Conservation (phyloP, 805 yeast species). For the Sungouiella thailandica region DNA sequence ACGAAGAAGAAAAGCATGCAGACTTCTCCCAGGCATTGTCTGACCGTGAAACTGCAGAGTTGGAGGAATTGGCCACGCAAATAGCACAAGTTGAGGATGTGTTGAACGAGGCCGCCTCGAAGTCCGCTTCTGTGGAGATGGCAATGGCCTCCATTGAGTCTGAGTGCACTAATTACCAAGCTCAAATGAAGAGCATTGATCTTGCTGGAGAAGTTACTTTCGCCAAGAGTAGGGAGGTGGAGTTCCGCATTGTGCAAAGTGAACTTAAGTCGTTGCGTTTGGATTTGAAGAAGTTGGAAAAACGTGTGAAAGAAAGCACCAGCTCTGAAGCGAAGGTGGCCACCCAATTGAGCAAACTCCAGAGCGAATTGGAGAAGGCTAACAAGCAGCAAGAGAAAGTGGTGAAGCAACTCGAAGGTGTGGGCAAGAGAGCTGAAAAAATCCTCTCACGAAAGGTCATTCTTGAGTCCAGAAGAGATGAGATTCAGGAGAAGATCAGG, state of each 20-base stretch:
- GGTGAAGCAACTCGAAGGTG: constrained; percentile 53
- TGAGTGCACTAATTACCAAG: constrained; percentile 3
- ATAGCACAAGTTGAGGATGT: constrained; percentile 36
- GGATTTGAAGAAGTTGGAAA: constrained; percentile 17
- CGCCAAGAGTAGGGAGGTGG: constrained; percentile 14
- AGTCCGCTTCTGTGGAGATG: constrained; percentile 43
- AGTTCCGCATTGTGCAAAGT: constrained; percentile 18
- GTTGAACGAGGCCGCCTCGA: constrained; percentile 36
- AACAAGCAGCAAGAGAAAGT: constrained; percentile 53
- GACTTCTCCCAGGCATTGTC: constrained; percentile 53
- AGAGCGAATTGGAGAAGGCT: constrained; percentile 39
- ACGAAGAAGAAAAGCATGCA: constrained; percentile 44
- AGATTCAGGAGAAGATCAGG: constrained; percentile 64
- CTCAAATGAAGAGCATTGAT: constrained; percentile 8
- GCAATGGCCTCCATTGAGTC: constrained; percentile 21
- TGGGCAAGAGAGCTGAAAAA: constrained; percentile 61
- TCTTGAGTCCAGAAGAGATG: constrained; percentile 59
- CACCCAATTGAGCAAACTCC: constrained; percentile 32
- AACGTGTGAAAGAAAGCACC: constrained; percentile 23
- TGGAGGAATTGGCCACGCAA: constrained; percentile 29
- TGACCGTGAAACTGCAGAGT: constrained; percentile 40
- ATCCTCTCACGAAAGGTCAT: constrained; percentile 57
- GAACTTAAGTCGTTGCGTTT: constrained; percentile 25
- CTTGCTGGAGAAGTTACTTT: not conserved
- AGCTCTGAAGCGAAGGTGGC: constrained; percentile 13